Conservation (phyloP, 768 basidiomycete species). For the Leccinum pellstonianum region DNA sequence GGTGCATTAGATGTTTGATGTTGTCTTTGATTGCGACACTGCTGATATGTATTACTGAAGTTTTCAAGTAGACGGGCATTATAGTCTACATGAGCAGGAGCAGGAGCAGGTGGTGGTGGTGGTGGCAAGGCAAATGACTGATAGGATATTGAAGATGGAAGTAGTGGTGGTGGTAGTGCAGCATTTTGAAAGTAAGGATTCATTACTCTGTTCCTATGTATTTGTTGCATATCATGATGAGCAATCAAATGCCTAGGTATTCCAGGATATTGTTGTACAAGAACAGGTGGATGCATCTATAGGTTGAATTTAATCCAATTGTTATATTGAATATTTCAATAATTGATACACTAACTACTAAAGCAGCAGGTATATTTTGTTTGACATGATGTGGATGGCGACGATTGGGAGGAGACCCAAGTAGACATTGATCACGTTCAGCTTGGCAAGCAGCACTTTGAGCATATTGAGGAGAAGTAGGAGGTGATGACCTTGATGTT, state of each 20-base stretch:
- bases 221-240: background rate
- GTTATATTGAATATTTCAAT: background rate
- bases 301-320: too few species aligned
- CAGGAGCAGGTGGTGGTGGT: background rate
- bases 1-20: too few species aligned
- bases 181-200: too few species aligned
- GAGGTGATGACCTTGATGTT: background rate
- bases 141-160: too few species aligned
- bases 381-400: background rate
- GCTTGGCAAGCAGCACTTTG: background rate
- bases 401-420: background rate
- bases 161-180: too few species aligned
- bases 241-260: background rate
- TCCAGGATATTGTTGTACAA: constrained; percentile 2
- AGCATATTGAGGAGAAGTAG: background rate
- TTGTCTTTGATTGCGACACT: background rate
- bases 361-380: background rate
- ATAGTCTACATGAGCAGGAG: background rate
- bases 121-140: too few species aligned
- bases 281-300: constrained; percentile 3
- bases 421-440: background rate
- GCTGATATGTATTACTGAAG: background rate
- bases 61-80: background rate
- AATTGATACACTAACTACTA: background rate
- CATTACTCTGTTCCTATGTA: background rate